phyloP scores from a whole-genome alignment of 257 asterid genomes.

The Cruciata laevipes region DNA sequence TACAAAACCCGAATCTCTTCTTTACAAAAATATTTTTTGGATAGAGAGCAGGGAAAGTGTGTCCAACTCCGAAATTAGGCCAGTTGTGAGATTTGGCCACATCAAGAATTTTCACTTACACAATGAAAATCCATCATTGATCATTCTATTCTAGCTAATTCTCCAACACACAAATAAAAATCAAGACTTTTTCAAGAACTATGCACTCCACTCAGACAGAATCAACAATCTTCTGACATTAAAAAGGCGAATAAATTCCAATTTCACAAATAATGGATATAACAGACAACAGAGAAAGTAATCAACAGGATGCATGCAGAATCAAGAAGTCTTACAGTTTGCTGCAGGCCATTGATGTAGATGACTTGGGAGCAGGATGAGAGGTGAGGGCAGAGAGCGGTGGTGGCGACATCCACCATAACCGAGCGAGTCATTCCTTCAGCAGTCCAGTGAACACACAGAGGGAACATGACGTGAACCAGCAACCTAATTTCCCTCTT shows the following conservation, averaged over 20 bases:
- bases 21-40: neutral
- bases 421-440: conserved; percentile 88
- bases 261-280: neutral
- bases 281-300: too few relatives aligned
- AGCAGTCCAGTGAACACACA: conserved; percentile 82
- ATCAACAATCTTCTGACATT: neutral
- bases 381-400: conserved; percentile 67
- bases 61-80: too few relatives aligned
- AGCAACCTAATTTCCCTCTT: conserved; percentile 48
- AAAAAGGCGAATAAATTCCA: neutral
- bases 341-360: conserved; percentile 82
- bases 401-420: conserved; percentile 81
- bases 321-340: conserved; percentile 67
- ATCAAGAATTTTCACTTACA: neutral
- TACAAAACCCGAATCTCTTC: neutral
- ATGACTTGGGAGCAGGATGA: conserved; percentile 66
- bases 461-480: conserved; percentile 57
- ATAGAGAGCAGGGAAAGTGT: neutral
- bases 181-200: neutral
- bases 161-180: too few relatives aligned
- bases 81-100: neutral
- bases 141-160: neutral
- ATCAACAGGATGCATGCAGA: too few relatives aligned
- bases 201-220: neutral
- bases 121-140: neutral